These are phyloP conservation scores for Aspergillus jensenii DNA, from an alignment of 2,329 filamentous ascomycete species.

Conservation along the genomic window DNA sequence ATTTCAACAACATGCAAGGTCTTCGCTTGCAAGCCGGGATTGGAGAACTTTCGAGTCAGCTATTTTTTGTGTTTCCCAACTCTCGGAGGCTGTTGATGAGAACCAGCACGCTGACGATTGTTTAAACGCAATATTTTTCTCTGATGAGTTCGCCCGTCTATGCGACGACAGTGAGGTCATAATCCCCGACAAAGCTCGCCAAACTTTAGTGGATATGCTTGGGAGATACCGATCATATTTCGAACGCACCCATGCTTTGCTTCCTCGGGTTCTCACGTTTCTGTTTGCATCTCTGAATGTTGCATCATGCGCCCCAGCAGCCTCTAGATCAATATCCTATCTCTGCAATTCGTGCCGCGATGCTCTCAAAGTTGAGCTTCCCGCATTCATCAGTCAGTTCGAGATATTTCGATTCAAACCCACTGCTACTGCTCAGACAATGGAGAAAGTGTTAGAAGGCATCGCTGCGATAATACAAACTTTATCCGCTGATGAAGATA, in stretches of 20 bases:
- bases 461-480: constrained; percentile 47
- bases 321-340: constrained; percentile 44
- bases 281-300: constrained; percentile 46
- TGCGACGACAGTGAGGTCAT: constrained; percentile 30
- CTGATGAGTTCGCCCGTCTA: constrained; percentile 33
- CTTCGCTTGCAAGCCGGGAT: constrained; percentile 32
- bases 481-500: constrained; percentile 39
- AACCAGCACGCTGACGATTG: constrained; percentile 43
- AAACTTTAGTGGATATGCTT: constrained; percentile 45
- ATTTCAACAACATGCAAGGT: constrained; percentile 39
- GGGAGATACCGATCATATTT: constrained; percentile 46
- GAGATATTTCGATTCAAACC: constrained; percentile 39
- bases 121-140: constrained; percentile 43
- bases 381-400: constrained; percentile 44
- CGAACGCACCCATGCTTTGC: constrained; percentile 41
- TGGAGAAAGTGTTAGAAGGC: constrained; percentile 45
- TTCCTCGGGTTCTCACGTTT: constrained; percentile 44
- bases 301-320: constrained; percentile 40
- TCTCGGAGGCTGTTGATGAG: constrained; percentile 47
- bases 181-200: constrained; percentile 39
- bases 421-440: constrained; percentile 36
- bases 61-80: constrained; percentile 44
- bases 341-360: constrained; percentile 46
- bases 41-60: constrained; percentile 47
- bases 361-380: constrained; percentile 41